phyloP scores from a whole-genome alignment of 805 yeast species.

The Candida odintsovae region DNA sequence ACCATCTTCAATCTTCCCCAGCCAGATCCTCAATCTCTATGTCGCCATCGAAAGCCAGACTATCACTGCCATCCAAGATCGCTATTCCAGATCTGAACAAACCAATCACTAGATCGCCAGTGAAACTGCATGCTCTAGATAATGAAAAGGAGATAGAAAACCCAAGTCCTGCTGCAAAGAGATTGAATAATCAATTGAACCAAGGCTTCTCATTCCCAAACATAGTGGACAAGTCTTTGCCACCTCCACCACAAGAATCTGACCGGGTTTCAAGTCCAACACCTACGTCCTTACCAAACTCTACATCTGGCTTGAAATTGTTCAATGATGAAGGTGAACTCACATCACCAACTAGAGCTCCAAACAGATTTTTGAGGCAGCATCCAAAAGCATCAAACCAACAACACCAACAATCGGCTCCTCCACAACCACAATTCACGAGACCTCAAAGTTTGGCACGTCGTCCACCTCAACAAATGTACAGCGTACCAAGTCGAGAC shows the following conservation, averaged over 20 bases:
- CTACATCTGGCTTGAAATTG: constrained; percentile 3
- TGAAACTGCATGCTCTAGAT: constrained; percentile 7
- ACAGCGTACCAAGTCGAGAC: not conserved
- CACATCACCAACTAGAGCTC: not conserved
- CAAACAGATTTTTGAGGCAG: constrained; percentile 1
- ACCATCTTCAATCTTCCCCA: not conserved
- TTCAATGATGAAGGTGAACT: constrained; percentile 4
- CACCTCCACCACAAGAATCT: not conserved
- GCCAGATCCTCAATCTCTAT: not conserved
- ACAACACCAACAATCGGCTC: not conserved
- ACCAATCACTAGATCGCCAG: not conserved
- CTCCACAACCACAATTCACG: not conserved
- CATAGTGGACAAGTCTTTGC: constrained; percentile 2
- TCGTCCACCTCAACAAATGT: not conserved
- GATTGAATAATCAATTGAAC: constrained; percentile 19
- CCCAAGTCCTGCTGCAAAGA: constrained; percentile 23
- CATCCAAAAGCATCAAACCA: not conserved
- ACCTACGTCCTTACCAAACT: constrained; percentile 8
- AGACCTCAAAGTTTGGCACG: not conserved
- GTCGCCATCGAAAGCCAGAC: too few species aligned
- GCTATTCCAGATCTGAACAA: constrained; percentile 9
- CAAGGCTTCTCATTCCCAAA: constrained; percentile 22
- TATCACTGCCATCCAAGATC: too few species aligned
- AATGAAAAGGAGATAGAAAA: constrained; percentile 21
- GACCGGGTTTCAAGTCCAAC: not conserved